Conservation (phyloP, 2,329 filamentous ascomycete species). For the Botrytis hyacinthi region DNA sequence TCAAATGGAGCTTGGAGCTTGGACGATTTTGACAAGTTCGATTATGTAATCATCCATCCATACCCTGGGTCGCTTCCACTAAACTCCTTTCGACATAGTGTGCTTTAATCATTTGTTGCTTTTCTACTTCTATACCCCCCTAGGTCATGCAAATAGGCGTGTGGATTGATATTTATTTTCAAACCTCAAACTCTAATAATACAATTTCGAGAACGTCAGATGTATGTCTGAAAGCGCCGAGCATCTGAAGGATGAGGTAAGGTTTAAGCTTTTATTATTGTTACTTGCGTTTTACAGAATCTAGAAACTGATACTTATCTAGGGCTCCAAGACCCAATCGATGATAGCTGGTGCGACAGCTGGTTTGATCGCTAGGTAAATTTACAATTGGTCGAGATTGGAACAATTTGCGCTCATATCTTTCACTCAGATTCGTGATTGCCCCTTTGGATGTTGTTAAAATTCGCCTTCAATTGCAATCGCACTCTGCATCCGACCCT, state of each 20-base stretch:
- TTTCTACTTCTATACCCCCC: background rate
- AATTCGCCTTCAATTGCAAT: conserved; percentile 93
- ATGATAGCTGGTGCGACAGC: conserved; percentile 67
- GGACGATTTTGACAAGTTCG: background rate
- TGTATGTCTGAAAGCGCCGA: conserved; percentile 27
- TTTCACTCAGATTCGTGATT: conserved; percentile 70
- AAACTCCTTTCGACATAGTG: background rate
- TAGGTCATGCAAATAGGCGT: background rate
- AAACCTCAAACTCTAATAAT: conserved; percentile 11
- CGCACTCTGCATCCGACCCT: conserved; percentile 73
- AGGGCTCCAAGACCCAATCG: conserved; percentile 67
- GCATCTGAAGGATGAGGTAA: conserved; percentile 41
- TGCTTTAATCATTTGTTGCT: background rate
- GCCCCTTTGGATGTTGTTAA: conserved; percentile 97
- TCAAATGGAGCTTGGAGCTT: background rate
- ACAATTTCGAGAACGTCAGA: conserved; percentile 18
- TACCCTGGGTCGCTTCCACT: background rate
- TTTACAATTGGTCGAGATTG: background rate
- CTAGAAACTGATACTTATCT: conserved; percentile 17
- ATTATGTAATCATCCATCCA: background rate
- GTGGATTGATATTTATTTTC: background rate
- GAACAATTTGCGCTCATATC: conserved; percentile 15
- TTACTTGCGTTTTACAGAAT: background rate
- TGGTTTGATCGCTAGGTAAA: conserved; percentile 80
- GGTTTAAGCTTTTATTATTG: conserved; percentile 15